Base-by-base conservation (phyloP, 495 filamentous ascomycete genomes). In the Penicillium salamii region DNA sequence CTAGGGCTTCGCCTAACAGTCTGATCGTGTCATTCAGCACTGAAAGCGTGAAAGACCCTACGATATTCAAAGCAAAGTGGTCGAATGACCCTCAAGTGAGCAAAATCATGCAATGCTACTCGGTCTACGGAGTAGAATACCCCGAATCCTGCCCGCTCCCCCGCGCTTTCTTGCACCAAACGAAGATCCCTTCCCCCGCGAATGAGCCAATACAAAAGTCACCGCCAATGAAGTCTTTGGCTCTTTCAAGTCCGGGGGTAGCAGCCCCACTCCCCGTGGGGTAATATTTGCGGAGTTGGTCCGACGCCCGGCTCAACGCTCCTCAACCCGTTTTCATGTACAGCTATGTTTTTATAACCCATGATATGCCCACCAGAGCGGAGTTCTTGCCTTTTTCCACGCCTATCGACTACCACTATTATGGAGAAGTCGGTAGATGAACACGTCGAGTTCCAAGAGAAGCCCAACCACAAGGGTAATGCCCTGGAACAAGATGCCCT, bases 401-500 rank as follows among this genome's bases (percentile, higher is more conserved):
- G n/a, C n/a, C n/a, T n/a, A n/a, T n/a, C n/a, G n/a, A n/a, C n/a
- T n/a, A n/a, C n/a, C n/a, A 18, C 7, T 42, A 51, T 26, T 1
- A 32, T 42, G 26, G 45, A 19, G 6, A 61, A 61, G 11, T 43
- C 47, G 7, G 41, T 19, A 18, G 51, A 50, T 18, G 48, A 59
- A 29, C 52, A 59, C 17, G 38, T 57, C 12, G 62, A 57, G 37
- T 43, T 49, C 36, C 55, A 45, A 7, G 42, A 49, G 11, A 53
- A 23, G 5, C 11, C 35, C 9, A 21, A 23, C 11, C 35, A 43
- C 7, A 66, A 62, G 43, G 37, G 23, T 9, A n/a, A 29, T 8
- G 34, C 35, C 8, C 18, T 52, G 0, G 55, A 61, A 15, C 61
- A 65, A 34, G 59, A 69, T 61, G 63, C 47, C 1, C 46, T 69